A percentile compares a stretch with the other conserved stretches of the same genome.
These are phyloP conservation scores for Gillenia trifoliata DNA, from an alignment of 306 rosid species.

Conservation along the genomic window DNA sequence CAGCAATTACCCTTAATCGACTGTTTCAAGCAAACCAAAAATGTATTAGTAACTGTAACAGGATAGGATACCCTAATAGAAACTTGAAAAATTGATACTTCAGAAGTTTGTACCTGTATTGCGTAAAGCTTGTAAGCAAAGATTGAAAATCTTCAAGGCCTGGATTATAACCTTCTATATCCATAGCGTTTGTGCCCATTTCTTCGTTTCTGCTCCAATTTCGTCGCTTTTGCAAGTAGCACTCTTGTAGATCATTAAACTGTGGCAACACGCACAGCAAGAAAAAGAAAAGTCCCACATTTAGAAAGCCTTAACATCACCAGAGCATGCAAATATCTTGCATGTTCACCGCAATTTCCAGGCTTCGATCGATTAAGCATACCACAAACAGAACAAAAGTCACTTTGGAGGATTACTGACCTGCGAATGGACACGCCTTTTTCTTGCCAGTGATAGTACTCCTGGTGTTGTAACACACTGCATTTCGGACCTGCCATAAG, in stretches of 20 bases:
- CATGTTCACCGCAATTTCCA: no score
- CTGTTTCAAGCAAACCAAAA: constrained; percentile 45
- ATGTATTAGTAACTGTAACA: background rate
- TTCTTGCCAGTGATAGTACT: constrained; percentile 45
- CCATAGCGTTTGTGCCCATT: constrained; percentile 29
- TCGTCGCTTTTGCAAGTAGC: constrained; percentile 79
- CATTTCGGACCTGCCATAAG: constrained; percentile 46
- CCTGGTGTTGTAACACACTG: constrained; percentile 53
- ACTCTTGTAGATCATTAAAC: constrained; percentile 80
- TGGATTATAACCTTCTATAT: constrained; percentile 57
- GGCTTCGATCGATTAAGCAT: background rate
- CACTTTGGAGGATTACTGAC: constrained; percentile 24
- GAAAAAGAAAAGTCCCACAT: background rate
- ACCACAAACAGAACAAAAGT: background rate
- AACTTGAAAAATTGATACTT: background rate
- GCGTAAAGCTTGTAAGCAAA: constrained; percentile 69
- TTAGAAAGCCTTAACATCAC: background rate
- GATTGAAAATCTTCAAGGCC: constrained; percentile 88
- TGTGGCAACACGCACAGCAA: constrained; percentile 23
- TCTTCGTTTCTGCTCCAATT: constrained; percentile 50
- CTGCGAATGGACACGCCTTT: constrained; percentile 72
- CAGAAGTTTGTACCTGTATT: constrained; percentile 51
- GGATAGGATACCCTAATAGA: background rate
- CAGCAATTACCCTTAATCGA: constrained; percentile 83
- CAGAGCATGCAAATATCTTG: background rate